A percentile compares a stretch with the other conserved stretches of the same genome.
These are phyloP conservation scores for Globisporangium viniferum DNA, from an alignment of 352 stramenopile species.

Conservation along the genomic window DNA sequence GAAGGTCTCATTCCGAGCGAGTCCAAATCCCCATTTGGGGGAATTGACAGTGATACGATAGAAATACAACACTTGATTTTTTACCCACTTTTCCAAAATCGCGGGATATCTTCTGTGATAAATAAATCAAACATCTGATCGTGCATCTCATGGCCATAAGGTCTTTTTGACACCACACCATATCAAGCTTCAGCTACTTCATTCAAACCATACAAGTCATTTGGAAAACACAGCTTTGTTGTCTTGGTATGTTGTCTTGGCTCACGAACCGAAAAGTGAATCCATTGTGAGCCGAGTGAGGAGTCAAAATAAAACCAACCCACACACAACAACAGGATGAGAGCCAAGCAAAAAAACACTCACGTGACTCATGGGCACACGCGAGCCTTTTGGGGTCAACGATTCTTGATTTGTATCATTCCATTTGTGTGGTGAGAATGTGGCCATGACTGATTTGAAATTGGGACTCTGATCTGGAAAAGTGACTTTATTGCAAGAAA, in stretches of 20 bases:
- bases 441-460: neutral
- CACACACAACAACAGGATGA: neutral
- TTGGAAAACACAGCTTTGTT: too few species aligned
- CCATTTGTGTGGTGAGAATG: neutral
- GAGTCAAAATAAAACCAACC: neutral
- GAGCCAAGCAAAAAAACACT: neutral
- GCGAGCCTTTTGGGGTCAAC: neutral
- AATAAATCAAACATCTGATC: neutral
- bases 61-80: too few species aligned
- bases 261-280: neutral
- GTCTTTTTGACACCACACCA: neutral
- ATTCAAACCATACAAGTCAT: too few species aligned
- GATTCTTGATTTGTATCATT: slow-evolving; percentile 1
- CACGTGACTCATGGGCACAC: neutral
- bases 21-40: neutral
- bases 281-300: neutral
- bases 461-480: neutral
- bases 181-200: neutral
- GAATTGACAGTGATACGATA: neutral
- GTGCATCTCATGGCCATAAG: neutral
- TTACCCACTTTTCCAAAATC: neutral
- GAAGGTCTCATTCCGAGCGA: neutral
- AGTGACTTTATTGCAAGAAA: neutral
- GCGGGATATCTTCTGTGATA: neutral
- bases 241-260: neutral